Evolutionary conservation across 2,329 filamentous ascomycete genomes (phyloP).

Genomic region (Stagonosporopsis vannaccii): DNA sequence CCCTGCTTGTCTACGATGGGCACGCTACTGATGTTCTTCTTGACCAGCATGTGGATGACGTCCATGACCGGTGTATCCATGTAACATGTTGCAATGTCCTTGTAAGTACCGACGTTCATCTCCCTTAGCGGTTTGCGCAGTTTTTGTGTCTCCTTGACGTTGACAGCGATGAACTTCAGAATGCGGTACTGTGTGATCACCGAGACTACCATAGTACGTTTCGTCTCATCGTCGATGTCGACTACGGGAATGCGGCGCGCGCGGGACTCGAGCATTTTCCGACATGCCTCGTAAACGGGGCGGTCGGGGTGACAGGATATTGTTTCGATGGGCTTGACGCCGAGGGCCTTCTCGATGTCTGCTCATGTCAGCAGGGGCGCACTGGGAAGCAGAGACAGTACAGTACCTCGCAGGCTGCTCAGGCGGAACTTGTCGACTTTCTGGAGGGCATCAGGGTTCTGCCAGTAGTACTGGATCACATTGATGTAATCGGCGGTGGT

Average conservation of each 20-base stretch:
- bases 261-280: conserved; percentile 90
- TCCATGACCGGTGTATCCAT: conserved; percentile 95
- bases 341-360: conserved; percentile 96
- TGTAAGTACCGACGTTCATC: conserved; percentile 84
- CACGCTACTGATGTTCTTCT: conserved; percentile 91
- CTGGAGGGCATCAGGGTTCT: conserved; percentile 87
- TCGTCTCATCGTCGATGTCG: conserved; percentile 92
- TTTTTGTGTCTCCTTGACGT: conserved; percentile 85
- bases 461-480: conserved; percentile 98
- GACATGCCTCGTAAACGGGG: conserved; percentile 93
- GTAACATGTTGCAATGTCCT: conserved; percentile 77
- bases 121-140: conserved; percentile 87
- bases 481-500: conserved; percentile 99
- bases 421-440: conserved; percentile 94
- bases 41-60: conserved; percentile 91
- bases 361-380: conserved; percentile 22
- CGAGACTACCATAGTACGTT: conserved; percentile 89
- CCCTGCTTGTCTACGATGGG: conserved; percentile 85
- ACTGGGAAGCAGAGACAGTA: background rate
- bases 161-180: conserved; percentile 97
- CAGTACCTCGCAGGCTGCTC: conserved; percentile 83
- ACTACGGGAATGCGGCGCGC: conserved; percentile 93
- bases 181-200: conserved; percentile 99
- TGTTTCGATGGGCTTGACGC: conserved; percentile 89
- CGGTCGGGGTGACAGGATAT: conserved; percentile 92